phyloP scores from a whole-genome alignment of 139 green algal species.

The Chlorella vulgaris region DNA sequence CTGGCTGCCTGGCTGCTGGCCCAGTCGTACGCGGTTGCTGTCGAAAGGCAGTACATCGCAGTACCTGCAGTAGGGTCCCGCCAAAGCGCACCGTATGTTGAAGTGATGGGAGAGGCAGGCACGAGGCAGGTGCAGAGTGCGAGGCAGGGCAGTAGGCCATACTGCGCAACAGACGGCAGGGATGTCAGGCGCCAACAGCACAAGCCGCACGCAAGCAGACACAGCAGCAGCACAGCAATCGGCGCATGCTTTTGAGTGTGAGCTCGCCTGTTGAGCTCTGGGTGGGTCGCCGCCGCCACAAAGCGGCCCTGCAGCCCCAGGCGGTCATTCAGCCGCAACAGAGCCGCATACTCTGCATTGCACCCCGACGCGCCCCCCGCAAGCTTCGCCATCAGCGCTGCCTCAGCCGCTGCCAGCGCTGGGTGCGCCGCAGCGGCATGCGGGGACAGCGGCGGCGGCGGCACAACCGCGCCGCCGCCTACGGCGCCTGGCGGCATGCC shows the following conservation, averaged over 20 bases:
- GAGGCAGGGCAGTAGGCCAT: too few species aligned
- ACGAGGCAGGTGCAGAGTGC: neutral
- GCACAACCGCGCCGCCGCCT: too few species aligned
- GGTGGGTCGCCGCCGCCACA: neutral
- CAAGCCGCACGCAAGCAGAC: too few species aligned
- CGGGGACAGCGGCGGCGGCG: neutral
- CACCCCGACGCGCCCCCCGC: neutral
- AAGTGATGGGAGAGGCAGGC: neutral
- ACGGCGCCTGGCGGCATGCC: too few species aligned
- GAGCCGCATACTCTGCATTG: neutral
- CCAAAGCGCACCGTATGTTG: neutral
- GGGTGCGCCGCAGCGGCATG: neutral
- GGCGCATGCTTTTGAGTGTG: neutral
- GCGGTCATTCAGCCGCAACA: constrained; percentile 1
- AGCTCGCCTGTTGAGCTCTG: constrained; percentile 8
- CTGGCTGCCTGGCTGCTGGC: too few species aligned
- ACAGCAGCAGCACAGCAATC: too few species aligned
- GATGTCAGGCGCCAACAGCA: too few species aligned
- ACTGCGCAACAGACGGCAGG: too few species aligned
- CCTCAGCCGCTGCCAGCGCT: constrained; percentile 18
- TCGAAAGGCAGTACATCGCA: constrained; percentile 61
- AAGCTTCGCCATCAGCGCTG: constrained; percentile 11
- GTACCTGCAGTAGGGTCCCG: constrained; percentile 51
- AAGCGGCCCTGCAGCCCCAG: neutral
- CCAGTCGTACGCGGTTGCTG: constrained; percentile 41